Evolutionary conservation across 2,329 filamentous ascomycete genomes (phyloP).

Genomic region (Tricladium varicosporioides): DNA sequence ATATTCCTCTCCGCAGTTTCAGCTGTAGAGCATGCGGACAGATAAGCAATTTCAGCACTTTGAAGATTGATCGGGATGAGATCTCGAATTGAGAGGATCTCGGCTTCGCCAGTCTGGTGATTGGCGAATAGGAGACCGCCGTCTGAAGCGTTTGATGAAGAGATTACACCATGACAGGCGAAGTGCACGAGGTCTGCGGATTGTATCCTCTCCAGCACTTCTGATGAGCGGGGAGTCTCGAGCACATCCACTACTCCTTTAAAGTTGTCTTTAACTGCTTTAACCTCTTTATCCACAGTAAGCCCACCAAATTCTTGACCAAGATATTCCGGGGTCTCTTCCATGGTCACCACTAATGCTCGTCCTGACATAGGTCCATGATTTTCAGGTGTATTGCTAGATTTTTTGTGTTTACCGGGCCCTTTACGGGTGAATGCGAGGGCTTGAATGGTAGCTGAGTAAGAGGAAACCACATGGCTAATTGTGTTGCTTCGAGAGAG

Average conservation of each 20-base stretch:
- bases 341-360: not conserved
- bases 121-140: not conserved
- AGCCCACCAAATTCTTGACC: too few species aligned
- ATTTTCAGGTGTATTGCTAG: too few species aligned
- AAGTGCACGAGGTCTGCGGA: not conserved
- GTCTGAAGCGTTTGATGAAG: not conserved
- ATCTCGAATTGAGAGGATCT: not conserved
- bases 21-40: not conserved
- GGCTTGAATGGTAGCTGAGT: not conserved
- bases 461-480: not conserved
- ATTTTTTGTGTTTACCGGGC: not conserved
- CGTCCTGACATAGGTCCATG: not conserved
- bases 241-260: not conserved
- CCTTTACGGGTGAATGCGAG: not conserved
- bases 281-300: not conserved
- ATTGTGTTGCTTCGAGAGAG: not conserved
- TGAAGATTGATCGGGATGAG: not conserved
- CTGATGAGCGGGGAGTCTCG: not conserved
- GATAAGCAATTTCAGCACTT: not conserved
- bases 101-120: not conserved
- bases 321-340: not conserved
- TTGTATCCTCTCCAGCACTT: not conserved
- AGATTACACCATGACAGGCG: not conserved
- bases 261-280: not conserved
- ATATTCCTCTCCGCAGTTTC: not conserved